phyloP scores from a whole-genome alignment of 139 green algal species.

The Haematococcus sp. region DNA sequence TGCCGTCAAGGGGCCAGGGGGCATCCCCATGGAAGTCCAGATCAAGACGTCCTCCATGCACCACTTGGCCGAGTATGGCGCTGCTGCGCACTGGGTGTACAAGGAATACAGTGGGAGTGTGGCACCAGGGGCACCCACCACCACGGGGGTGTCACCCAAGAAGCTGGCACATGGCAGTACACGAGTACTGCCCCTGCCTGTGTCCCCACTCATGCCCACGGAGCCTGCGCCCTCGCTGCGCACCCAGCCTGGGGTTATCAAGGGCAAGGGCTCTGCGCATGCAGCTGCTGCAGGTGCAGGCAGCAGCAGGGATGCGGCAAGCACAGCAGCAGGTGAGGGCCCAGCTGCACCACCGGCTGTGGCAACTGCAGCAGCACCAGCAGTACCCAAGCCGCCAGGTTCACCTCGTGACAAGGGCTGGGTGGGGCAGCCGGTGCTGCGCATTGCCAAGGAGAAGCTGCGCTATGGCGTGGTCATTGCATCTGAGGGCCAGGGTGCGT shows the following conservation, averaged over 20 bases:
- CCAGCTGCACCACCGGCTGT: neutral
- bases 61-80: conserved; percentile 69
- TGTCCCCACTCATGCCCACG: neutral
- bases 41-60: conserved; percentile 75
- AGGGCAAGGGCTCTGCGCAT: neutral
- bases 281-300: conserved; percentile 3
- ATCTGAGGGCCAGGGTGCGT: neutral
- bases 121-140: conserved; percentile 1
- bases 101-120: conserved; percentile 55
- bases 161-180: neutral
- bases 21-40: conserved; percentile 75
- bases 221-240: neutral
- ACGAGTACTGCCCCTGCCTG: neutral
- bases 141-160: conserved; percentile 1
- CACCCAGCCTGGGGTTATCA: too few relatives aligned
- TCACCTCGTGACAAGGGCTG: conserved; percentile 15
- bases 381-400: too few relatives aligned
- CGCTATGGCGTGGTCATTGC: conserved; percentile 13
- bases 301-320: neutral
- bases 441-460: conserved; percentile 42
- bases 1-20: conserved; percentile 58
- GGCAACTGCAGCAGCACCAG: conserved; percentile 9
- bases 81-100: conserved; percentile 86
- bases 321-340: neutral
- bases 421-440: conserved; percentile 51